These are phyloP conservation scores for Backusella circina DNA, from an alignment of 192 early-diverging fungal species.

Conservation along the genomic window DNA sequence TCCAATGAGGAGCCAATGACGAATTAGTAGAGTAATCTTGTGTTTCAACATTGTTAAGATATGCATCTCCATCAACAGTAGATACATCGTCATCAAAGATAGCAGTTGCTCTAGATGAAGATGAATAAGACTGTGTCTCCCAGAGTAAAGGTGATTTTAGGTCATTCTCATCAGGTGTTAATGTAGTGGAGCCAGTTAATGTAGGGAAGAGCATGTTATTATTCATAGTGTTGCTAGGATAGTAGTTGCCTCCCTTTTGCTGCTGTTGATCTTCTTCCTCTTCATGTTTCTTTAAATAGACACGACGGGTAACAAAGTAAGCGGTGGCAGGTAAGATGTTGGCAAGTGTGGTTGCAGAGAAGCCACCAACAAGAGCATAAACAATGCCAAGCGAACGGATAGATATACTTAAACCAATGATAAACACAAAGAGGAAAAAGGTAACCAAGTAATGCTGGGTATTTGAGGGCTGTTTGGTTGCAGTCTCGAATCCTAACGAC, in stretches of 20 bases:
- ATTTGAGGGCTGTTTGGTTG: conserved; percentile 25
- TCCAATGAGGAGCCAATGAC: conserved; percentile 13
- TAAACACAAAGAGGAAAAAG: conserved; percentile 32
- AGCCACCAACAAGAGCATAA: conserved; percentile 46
- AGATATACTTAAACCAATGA: conserved; percentile 31
- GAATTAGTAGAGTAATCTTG: background rate
- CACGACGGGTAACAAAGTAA: conserved; percentile 40
- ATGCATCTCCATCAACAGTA: conserved; percentile 7
- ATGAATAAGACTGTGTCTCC: background rate
- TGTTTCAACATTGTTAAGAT: background rate
- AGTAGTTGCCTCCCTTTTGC: background rate
- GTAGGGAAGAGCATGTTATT: conserved; percentile 8
- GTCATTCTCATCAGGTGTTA: background rate
- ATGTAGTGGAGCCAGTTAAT: background rate
- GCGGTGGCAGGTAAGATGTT: conserved; percentile 43
- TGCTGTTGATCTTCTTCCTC: background rate
- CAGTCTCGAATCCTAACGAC: conserved; percentile 38
- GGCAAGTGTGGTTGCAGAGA: conserved; percentile 45
- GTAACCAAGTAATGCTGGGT: conserved; percentile 41
- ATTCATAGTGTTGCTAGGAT: background rate
- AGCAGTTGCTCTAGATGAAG: background rate
- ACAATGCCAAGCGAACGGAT: conserved; percentile 39
- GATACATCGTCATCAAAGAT: conserved; percentile 8
- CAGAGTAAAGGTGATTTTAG: background rate
- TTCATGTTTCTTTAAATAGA: background rate